Conservation (phyloP, 2,329 filamentous ascomycete genomes). For the Cladosporium sp. region DNA sequence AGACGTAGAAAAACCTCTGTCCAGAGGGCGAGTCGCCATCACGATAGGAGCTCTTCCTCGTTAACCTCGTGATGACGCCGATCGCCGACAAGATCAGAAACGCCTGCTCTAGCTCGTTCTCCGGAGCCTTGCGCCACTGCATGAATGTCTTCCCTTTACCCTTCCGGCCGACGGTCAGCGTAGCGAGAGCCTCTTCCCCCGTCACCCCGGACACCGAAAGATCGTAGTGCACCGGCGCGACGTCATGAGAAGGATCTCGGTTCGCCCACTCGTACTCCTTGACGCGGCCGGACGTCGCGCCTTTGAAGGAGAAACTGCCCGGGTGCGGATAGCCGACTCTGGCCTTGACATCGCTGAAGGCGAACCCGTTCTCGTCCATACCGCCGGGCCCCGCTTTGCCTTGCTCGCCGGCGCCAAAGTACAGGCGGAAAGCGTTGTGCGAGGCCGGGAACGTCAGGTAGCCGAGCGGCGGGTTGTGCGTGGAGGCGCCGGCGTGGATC, state of each 20-base stretch:
- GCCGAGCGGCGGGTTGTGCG: conserved; percentile 4
- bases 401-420: conserved; percentile 13
- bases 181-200: background rate
- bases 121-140: conserved; percentile 2
- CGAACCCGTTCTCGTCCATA: conserved; percentile 11
- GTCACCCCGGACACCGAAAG: background rate
- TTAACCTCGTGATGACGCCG: conserved; percentile 7
- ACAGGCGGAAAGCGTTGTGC: conserved; percentile 12
- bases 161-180: conserved; percentile 4
- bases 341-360: conserved; percentile 15
- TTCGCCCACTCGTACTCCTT: conserved; percentile 14
- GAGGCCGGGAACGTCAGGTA: conserved; percentile 11
- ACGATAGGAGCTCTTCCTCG: conserved; percentile 8
- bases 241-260: background rate
- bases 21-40: background rate
- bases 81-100: conserved; percentile 11
- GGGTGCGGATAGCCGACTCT: conserved; percentile 8
- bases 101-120: conserved; percentile 14
- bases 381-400: background rate
- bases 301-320: conserved; percentile 9
- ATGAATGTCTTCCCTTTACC: conserved; percentile 6
- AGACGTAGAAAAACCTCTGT: conserved; percentile 9
- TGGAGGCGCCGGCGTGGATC: conserved; percentile 13
- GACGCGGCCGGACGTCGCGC: background rate
- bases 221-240: conserved; percentile 3